These are phyloP conservation scores for Piromyces sp. DNA, from an alignment of 192 early-diverging fungal genomes.

Conservation along the genomic window DNA sequence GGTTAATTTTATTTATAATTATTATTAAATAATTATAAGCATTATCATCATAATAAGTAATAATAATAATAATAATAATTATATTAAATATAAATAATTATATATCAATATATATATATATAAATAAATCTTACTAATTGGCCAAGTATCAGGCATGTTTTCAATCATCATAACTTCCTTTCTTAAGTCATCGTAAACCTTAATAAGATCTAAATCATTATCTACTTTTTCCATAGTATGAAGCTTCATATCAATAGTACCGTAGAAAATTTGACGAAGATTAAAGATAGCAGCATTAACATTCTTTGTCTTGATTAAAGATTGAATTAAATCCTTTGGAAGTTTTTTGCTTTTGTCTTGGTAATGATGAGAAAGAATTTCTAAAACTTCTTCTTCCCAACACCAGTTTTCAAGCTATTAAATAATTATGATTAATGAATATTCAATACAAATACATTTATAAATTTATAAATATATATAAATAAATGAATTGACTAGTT, in stretches of 20 bases:
- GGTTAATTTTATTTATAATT: no score
- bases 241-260: conserved; percentile 54
- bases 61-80: no score
- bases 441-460: no score
- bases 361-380: conserved; percentile 47
- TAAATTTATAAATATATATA: no score
- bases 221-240: conserved; percentile 38
- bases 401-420: conserved; percentile 10
- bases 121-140: neutral
- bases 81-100: conserved; percentile 6
- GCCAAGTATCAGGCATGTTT: neutral
- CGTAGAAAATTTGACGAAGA: conserved; percentile 62
- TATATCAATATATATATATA: conserved; percentile 7
- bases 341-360: conserved; percentile 41
- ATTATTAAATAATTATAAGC: no score
- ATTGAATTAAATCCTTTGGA: conserved; percentile 48
- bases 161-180: neutral
- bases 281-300: conserved; percentile 54
- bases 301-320: conserved; percentile 53
- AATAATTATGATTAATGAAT: no score
- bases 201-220: conserved; percentile 11
- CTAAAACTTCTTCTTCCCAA: conserved; percentile 14
- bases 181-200: conserved; percentile 1
- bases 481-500: neutral
- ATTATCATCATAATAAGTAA: no score